phyloP scores from a whole-genome alignment of 208 protist genomes.

The Leishmania aethiopica region DNA sequence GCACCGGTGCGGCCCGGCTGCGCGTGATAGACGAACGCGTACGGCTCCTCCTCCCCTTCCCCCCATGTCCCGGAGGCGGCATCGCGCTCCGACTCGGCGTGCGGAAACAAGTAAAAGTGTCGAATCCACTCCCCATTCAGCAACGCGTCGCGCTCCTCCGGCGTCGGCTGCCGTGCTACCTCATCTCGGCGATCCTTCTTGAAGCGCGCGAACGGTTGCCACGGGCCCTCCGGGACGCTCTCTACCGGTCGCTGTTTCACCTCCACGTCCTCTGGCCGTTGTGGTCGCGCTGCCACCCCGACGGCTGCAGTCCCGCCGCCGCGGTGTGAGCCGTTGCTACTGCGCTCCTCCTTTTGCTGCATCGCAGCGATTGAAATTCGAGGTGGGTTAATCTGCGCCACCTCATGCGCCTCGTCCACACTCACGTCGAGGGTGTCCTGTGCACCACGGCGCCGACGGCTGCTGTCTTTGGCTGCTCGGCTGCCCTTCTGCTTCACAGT shows the following conservation, averaged over 20 bases:
- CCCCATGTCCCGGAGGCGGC: not conserved
- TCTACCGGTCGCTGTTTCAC: constrained; percentile 38
- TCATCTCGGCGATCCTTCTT: constrained; percentile 37
- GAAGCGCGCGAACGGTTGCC: constrained; percentile 76
- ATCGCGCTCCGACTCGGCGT: not conserved
- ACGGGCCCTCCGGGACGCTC: constrained; percentile 61
- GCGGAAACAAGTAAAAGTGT: constrained; percentile 83
- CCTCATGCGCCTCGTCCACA: constrained; percentile 15
- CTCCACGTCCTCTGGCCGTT: constrained; percentile 24
- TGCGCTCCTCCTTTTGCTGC: constrained; percentile 27
- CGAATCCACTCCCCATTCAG: constrained; percentile 87
- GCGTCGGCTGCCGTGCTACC: constrained; percentile 48
- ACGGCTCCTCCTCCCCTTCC: constrained; percentile 36
- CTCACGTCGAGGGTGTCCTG: not conserved
- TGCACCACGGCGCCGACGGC: constrained; percentile 2
- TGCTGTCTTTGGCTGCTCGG: constrained; percentile 2
- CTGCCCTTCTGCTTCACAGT: constrained; percentile 1
- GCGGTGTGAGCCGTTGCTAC: not conserved
- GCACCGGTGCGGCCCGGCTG: constrained; percentile 85
- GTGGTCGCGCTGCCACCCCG: not conserved
- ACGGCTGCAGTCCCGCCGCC: not conserved
- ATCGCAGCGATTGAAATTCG: constrained; percentile 45
- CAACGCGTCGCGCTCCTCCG: constrained; percentile 78
- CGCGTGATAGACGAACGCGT: constrained; percentile 82
- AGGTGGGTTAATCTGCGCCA: constrained; percentile 24